Percentiles rank a stretch among this genome's conserved stretches.
phyloP scores from a whole-genome alignment of 305 asterid species.

The Caryopteris hybrid region DNA sequence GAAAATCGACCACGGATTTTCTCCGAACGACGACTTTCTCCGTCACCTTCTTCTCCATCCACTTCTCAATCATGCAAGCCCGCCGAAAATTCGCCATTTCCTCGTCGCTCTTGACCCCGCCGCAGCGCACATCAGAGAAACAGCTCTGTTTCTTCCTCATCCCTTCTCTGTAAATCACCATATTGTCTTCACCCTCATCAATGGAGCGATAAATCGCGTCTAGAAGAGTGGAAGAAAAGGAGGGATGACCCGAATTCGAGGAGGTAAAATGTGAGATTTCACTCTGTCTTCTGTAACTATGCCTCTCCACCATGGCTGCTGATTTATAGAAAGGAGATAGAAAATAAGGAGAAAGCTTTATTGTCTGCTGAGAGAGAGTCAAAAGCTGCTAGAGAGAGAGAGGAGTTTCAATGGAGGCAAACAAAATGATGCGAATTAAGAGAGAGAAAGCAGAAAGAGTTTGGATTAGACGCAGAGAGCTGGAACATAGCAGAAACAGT shows the following conservation, averaged over 20 bases:
- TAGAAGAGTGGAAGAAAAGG: slow-evolving; percentile 82
- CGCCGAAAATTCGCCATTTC: slow-evolving; percentile 57
- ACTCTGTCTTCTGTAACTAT: slow-evolving; percentile 22
- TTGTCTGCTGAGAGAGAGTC: slow-evolving; percentile 51
- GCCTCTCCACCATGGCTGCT: slow-evolving; percentile 38
- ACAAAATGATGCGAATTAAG: slow-evolving; percentile 26
- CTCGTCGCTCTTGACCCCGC: slow-evolving; percentile 29
- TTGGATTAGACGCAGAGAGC: too few species aligned
- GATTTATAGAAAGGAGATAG: neutral
- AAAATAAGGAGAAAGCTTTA: slow-evolving; percentile 17
- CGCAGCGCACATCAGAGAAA: slow-evolving; percentile 15
- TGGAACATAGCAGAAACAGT: neutral
- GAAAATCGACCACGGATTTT: slow-evolving; percentile 42
- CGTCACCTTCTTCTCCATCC: slow-evolving; percentile 71
- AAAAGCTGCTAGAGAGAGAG: slow-evolving; percentile 47
- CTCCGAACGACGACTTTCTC: slow-evolving; percentile 39
- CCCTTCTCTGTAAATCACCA: slow-evolving; percentile 27
- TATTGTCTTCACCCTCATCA: slow-evolving; percentile 44
- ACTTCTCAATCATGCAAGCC: slow-evolving; percentile 76
- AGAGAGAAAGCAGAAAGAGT: neutral
- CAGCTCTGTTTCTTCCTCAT: slow-evolving; percentile 44
- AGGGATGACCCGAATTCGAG: slow-evolving; percentile 41
- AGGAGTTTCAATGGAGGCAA: slow-evolving; percentile 27
- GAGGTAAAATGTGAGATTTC: slow-evolving; percentile 20
- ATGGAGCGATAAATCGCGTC: slow-evolving; percentile 83